Conservation (phyloP, 495 filamentous ascomycete genomes). For the Penicillium arizonense region DNA sequence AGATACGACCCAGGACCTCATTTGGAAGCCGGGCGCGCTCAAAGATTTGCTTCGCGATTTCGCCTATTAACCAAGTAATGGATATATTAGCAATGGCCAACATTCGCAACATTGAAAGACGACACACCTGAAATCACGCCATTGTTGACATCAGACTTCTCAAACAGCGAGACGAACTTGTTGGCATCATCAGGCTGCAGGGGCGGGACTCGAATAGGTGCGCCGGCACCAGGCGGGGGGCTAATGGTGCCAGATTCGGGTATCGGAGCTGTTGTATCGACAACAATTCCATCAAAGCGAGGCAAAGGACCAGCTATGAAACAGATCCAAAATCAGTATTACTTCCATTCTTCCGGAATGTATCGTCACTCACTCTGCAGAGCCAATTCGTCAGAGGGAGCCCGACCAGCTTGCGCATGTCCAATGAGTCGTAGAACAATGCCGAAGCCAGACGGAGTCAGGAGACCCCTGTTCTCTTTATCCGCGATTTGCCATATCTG, state of each 20-base stretch:
- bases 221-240: constrained; percentile 64
- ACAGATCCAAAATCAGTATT: constrained; percentile 16
- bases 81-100: background rate
- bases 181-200: constrained; percentile 83
- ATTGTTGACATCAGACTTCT: constrained; percentile 75
- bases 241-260: constrained; percentile 44
- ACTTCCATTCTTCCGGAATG: background rate
- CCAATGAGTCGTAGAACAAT: constrained; percentile 91
- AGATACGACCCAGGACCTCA: constrained; percentile 87
- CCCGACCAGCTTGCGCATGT: constrained; percentile 83
- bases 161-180: constrained; percentile 83
- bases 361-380: constrained; percentile 53
- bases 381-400: constrained; percentile 76
- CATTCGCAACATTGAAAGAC: background rate
- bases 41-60: constrained; percentile 90
- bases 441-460: constrained; percentile 88
- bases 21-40: constrained; percentile 88
- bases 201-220: constrained; percentile 83
- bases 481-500: constrained; percentile 99
- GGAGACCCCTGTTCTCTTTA: constrained; percentile 88
- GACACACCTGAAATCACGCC: constrained; percentile 73
- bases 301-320: constrained; percentile 78
- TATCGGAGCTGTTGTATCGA: constrained; percentile 42
- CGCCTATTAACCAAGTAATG: constrained; percentile 44
- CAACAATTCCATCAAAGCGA: constrained; percentile 73